Conservation (phyloP, 306 rosid genomes). For the Fagus sylvatica region DNA sequence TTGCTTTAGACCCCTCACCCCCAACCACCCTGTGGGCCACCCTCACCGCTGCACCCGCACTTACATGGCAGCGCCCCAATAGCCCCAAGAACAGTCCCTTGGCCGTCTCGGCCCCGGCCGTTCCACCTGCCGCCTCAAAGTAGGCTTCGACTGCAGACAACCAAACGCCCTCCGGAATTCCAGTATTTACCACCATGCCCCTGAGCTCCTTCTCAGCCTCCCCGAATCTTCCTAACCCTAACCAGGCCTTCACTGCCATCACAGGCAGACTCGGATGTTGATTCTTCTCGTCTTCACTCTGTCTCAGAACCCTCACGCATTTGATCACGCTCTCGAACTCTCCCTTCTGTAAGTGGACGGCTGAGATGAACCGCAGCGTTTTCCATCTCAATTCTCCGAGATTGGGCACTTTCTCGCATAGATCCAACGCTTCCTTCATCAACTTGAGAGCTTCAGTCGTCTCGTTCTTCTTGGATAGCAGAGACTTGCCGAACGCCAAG, state of each 20-base stretch:
- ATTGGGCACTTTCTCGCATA: constrained; percentile 63
- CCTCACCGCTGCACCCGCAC: constrained; percentile 82
- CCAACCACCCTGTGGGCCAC: constrained; percentile 68
- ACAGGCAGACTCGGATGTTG: constrained; percentile 88
- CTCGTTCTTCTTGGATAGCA: constrained; percentile 49
- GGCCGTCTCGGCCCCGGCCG: constrained; percentile 87
- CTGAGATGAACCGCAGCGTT: constrained; percentile 76
- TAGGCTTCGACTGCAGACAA: constrained; percentile 84
- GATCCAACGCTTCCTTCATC: constrained; percentile 85
- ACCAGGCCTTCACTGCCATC: constrained; percentile 90
- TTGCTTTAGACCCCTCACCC: constrained; percentile 53
- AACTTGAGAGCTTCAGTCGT: constrained; percentile 63
- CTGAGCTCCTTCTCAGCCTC: constrained; percentile 94
- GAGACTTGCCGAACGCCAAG: constrained; percentile 58
- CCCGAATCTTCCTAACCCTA: constrained; percentile 65
- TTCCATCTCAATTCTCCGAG: constrained; percentile 61
- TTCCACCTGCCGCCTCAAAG: constrained; percentile 70
- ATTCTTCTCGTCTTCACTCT: constrained; percentile 62
- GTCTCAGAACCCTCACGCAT: constrained; percentile 86
- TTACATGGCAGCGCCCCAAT: constrained; percentile 82
- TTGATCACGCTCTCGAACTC: constrained; percentile 83
- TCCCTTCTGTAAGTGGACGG: constrained; percentile 76
- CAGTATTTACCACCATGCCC: constrained; percentile 74
- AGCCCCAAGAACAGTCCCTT: constrained; percentile 89
- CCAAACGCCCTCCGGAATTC: constrained; percentile 88